Evolutionary conservation across 202 grass and related monocot species (phyloP).

Genomic region (Carex sylvatica): DNA sequence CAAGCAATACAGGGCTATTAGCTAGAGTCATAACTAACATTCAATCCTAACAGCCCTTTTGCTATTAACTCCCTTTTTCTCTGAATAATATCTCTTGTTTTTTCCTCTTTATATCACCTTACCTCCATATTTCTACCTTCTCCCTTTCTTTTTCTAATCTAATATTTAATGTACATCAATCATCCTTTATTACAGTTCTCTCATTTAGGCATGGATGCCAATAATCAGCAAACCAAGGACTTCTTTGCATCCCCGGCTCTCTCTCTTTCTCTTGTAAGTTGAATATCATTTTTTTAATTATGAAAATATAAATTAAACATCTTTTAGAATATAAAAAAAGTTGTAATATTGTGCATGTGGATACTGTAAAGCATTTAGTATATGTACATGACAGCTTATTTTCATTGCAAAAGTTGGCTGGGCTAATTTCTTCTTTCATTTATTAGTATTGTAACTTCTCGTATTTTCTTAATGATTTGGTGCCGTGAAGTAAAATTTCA

Average conservation of each 20-base stretch:
- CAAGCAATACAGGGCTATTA: constrained; percentile 6
- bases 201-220: constrained; percentile 42
- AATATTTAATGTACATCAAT: constrained; percentile 16
- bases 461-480: background rate
- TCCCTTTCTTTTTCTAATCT: background rate
- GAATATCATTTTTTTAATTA: background rate
- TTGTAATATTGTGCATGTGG: background rate
- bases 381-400: background rate
- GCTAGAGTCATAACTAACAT: constrained; percentile 32
- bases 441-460: background rate
- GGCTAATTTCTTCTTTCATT: background rate
- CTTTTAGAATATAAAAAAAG: background rate
- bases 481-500: background rate
- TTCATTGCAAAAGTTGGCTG: background rate
- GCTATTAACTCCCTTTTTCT: constrained; percentile 24
- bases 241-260: constrained; percentile 76
- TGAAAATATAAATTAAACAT: background rate
- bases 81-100: constrained; percentile 33
- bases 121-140: constrained; percentile 5
- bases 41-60: constrained; percentile 31
- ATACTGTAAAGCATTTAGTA: background rate
- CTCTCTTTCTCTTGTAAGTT: constrained; percentile 79
- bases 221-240: constrained; percentile 46
- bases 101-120: constrained; percentile 32
- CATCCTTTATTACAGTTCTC: constrained; percentile 20